A percentile compares a stretch with the other conserved stretches of the same genome.
These are phyloP conservation scores for Cryphonectria radicalis DNA, from an alignment of 2,329 filamentous ascomycete genomes.

Conservation along the genomic window DNA sequence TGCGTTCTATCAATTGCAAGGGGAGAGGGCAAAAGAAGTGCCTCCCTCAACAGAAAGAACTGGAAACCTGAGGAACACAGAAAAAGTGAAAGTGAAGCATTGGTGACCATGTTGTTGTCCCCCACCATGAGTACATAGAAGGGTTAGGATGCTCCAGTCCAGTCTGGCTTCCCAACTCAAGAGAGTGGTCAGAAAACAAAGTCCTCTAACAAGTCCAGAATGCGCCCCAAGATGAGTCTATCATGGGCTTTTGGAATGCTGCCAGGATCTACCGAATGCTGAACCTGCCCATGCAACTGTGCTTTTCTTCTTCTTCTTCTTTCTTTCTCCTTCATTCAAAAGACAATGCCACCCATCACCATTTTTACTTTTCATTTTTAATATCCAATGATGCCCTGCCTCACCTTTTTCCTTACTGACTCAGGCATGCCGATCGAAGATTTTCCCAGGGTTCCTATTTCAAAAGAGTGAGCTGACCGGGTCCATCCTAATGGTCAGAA, in stretches of 20 bases:
- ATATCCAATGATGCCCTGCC: no score
- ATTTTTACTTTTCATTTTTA: background rate
- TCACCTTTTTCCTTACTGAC: no score
- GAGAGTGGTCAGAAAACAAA: background rate
- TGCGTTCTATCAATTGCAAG: background rate
- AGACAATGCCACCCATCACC: background rate
- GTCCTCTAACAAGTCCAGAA: background rate
- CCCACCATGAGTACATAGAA: background rate
- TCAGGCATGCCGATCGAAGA: slow-evolving; percentile 67
- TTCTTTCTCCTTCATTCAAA: background rate
- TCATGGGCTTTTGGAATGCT: background rate
- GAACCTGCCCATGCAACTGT: background rate
- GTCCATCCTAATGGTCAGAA: background rate
- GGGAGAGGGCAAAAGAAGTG: background rate
- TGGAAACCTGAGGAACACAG: background rate
- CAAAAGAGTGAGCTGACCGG: slow-evolving; percentile 22
- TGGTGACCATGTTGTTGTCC: background rate
- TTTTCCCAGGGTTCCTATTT: slow-evolving; percentile 78
- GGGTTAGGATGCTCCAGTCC: background rate
- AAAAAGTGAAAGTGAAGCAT: background rate
- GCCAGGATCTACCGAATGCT: slow-evolving; percentile 1
- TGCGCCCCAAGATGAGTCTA: background rate
- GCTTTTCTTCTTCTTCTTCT: background rate
- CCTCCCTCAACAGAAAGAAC: background rate
- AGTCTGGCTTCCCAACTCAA: background rate